Evolutionary conservation across 2,329 filamentous ascomycete genomes (phyloP).

Genomic region (Waltergamsia citrina): DNA sequence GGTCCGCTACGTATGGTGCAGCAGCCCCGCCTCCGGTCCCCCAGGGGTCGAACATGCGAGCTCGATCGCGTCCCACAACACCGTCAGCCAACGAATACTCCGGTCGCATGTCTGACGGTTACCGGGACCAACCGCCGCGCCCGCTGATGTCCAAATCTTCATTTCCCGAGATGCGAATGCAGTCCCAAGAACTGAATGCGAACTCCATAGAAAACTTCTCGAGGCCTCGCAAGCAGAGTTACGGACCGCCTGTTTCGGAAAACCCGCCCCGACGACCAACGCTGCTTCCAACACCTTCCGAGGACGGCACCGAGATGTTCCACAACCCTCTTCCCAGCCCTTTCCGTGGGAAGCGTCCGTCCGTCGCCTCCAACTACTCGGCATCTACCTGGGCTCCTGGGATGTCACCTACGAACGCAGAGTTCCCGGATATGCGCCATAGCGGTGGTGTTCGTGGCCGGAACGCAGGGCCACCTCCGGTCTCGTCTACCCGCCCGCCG

Average conservation of each 20-base stretch:
- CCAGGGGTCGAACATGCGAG: no score
- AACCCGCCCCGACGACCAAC: conserved; percentile 16
- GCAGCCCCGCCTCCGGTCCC: background rate
- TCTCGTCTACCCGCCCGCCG: conserved; percentile 16
- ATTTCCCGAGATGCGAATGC: conserved; percentile 21
- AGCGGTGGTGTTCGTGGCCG: conserved; percentile 15
- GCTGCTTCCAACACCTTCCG: conserved; percentile 15
- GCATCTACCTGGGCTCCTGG: conserved; percentile 6
- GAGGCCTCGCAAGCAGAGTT: conserved; percentile 45
- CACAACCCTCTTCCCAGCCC: conserved; percentile 4
- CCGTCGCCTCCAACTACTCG: conserved; percentile 3
- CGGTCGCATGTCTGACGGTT: conserved; percentile 1
- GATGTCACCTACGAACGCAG: conserved; percentile 20
- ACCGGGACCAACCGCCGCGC: conserved; percentile 17
- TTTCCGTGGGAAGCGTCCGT: conserved; percentile 3
- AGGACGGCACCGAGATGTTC: conserved; percentile 18
- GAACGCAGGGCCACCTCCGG: conserved; percentile 13
- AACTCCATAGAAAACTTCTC: conserved; percentile 47
- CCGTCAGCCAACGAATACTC: conserved; percentile 1
- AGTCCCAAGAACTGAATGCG: conserved; percentile 9
- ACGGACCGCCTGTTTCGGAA: conserved; percentile 32
- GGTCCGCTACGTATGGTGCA: background rate
- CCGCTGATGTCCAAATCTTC: conserved; percentile 20
- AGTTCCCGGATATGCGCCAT: conserved; percentile 23
- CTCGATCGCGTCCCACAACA: conserved; percentile 5